Evolutionary conservation across 805 yeast species (phyloP).

Genomic region (Ogataea allantospora): DNA sequence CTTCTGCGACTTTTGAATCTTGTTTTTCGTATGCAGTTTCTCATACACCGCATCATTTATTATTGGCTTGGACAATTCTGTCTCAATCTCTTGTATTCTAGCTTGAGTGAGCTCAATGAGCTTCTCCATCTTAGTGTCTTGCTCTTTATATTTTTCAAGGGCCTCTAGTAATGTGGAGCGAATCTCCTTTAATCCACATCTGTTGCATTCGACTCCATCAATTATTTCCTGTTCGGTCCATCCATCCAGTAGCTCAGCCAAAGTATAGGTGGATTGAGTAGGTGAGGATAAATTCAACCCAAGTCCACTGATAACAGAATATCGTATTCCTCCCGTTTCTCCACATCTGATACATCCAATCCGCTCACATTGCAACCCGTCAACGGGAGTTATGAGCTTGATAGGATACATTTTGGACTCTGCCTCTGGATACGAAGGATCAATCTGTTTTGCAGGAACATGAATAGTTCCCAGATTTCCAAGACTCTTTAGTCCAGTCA

Average conservation of each 20-base stretch:
- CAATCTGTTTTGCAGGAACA: slow-evolving; percentile 74
- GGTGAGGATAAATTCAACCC: slow-evolving; percentile 63
- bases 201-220: slow-evolving; percentile 90
- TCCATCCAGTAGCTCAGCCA: slow-evolving; percentile 55
- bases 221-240: slow-evolving; percentile 83
- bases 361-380: slow-evolving; percentile 83
- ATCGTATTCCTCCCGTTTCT: slow-evolving; percentile 89
- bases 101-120: slow-evolving; percentile 36
- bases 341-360: slow-evolving; percentile 91
- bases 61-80: slow-evolving; percentile 60
- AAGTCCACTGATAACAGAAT: slow-evolving; percentile 72
- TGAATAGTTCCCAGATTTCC: slow-evolving; percentile 64
- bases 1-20: slow-evolving; percentile 73
- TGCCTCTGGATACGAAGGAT: slow-evolving; percentile 56
- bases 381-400: slow-evolving; percentile 80
- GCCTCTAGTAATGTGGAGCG: slow-evolving; percentile 46
- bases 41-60: slow-evolving; percentile 81
- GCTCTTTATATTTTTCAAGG: slow-evolving; percentile 25
- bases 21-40: slow-evolving; percentile 67
- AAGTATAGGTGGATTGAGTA: slow-evolving; percentile 40
- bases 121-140: slow-evolving; percentile 18
- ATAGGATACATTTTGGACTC: slow-evolving; percentile 47
- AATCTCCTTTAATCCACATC: slow-evolving; percentile 77
- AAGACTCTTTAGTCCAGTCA: slow-evolving; percentile 42
- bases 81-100: slow-evolving; percentile 48